Conservation (phyloP, 169 alveolate species). For the Eimeria necatrix region DNA sequence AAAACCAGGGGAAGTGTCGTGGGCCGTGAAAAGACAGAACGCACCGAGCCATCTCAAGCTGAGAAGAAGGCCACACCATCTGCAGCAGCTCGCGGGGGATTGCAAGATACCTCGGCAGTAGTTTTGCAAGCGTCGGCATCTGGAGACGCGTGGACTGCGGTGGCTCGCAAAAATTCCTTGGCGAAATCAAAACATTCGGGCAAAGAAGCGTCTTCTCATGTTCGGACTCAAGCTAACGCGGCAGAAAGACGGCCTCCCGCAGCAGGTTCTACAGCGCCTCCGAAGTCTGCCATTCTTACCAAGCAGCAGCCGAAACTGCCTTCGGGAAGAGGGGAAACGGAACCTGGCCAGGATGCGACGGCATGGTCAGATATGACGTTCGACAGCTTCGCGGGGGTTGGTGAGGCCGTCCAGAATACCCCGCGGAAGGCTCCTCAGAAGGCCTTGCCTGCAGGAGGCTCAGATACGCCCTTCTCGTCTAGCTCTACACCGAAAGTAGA, state of each 20-base stretch:
- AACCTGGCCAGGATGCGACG: not conserved
- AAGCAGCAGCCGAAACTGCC: constrained; percentile 69
- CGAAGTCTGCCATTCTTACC: constrained; percentile 8
- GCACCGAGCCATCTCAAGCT: not conserved
- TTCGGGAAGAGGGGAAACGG: constrained; percentile 5
- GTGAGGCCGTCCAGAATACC: constrained; percentile 18
- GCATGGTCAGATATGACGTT: not conserved
- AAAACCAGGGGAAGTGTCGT: constrained; percentile 3
- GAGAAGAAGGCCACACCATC: not conserved
- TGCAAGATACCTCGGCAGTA: not conserved
- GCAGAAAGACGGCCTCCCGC: constrained; percentile 20
- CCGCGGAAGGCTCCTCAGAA: constrained; percentile 4
- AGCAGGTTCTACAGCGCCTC: constrained; percentile 33
- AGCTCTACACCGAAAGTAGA: constrained; percentile 16
- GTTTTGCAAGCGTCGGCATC: not conserved
- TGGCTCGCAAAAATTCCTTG: not conserved
- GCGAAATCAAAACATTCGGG: not conserved
- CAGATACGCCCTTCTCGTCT: constrained; percentile 9
- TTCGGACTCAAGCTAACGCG: not conserved
- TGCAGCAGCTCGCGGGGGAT: not conserved
- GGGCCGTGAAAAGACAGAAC: not conserved
- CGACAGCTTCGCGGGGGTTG: not conserved
- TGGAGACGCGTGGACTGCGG: constrained; percentile 46
- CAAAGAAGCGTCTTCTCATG: not conserved
- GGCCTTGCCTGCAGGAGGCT: constrained; percentile 1